Base-by-base conservation (phyloP, 257 asterid species). In the Solanum pinnatisectum region DNA sequence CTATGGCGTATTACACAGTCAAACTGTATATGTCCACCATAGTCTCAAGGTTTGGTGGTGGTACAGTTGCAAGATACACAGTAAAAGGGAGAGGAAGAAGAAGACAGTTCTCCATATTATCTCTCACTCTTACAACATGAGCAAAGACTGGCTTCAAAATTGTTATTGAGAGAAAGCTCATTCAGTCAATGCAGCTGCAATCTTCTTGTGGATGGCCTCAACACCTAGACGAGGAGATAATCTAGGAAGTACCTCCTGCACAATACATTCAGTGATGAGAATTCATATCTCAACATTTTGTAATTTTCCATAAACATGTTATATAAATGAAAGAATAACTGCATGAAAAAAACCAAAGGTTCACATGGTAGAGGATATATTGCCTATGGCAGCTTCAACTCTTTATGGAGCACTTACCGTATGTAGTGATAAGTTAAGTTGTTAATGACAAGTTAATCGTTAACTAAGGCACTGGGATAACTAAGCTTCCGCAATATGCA, bases 221-320 rank as follows among this genome's bases (percentile, higher is more conserved):
- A 93, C 95, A 72, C 94, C 95, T 16, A 94, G 96, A 77, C 99
- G 98, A 33, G 99, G 98, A 77, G 99, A 96, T 87, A 96, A 92
- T 87, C 99, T 92, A 22, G 99, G 98, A 87, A 96, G 95, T 32
- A 89, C 89, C 91, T 93, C 98, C 98, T 95, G 94, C 83, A 5
- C 2, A 18, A 81, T 30, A 81, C 14, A 81, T 46, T 49, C 85
- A 46, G 33, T 30, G 18, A 81, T 81, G 68, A 81, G 67, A 46
- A 49, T 5, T 44, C 18, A 42, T 25, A 78, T 14, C 37, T 37
- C 83, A 74, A 44, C 25, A 44, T 44, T 25, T 42, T 42, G 67
- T 44, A 81, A 81, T 9, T 46, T 81, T 35, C 40, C 25, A 81
- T 78, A 78, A 40, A 78, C 84, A 25, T n/a, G n/a, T 4, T 42